These are phyloP conservation scores for Tuber aestivum DNA, from an alignment of 495 filamentous ascomycete genomes.

Conservation along the genomic window DNA sequence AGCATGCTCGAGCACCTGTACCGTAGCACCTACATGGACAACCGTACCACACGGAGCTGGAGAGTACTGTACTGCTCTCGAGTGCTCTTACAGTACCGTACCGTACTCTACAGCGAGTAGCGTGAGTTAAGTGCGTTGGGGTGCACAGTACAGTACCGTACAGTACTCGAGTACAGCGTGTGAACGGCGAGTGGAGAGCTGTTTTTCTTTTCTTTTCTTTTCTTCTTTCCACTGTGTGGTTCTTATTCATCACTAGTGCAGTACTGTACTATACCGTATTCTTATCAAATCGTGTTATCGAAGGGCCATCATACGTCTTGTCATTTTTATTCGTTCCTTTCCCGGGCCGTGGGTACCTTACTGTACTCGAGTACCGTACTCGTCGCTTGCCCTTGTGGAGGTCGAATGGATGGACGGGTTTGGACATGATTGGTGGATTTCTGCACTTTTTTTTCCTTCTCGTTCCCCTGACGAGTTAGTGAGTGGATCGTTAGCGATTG, in stretches of 20 bases:
- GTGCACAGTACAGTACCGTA: background rate
- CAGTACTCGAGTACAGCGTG: background rate
- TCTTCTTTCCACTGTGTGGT: background rate
- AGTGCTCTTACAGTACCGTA: background rate
- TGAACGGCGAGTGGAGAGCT: background rate
- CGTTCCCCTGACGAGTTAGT: background rate
- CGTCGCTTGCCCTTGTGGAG: background rate
- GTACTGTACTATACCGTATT: background rate
- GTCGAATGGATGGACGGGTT: background rate
- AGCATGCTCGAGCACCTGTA: background rate
- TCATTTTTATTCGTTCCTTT: background rate
- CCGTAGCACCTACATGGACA: background rate
- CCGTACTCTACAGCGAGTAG: background rate
- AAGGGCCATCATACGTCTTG: background rate
- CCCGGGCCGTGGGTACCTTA: background rate
- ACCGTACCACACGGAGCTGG: background rate
- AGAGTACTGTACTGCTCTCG: background rate
- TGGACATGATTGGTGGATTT: background rate
- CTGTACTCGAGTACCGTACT: too few species aligned
- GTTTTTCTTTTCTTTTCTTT: background rate
- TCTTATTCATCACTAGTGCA: background rate
- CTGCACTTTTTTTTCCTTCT: background rate
- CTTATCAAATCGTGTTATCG: background rate
- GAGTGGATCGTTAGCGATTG: slow-evolving; percentile 24
- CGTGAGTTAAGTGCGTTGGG: background rate